Conservation (phyloP, 2,329 filamentous ascomycete genomes). For the Cercospora brassicicola region DNA sequence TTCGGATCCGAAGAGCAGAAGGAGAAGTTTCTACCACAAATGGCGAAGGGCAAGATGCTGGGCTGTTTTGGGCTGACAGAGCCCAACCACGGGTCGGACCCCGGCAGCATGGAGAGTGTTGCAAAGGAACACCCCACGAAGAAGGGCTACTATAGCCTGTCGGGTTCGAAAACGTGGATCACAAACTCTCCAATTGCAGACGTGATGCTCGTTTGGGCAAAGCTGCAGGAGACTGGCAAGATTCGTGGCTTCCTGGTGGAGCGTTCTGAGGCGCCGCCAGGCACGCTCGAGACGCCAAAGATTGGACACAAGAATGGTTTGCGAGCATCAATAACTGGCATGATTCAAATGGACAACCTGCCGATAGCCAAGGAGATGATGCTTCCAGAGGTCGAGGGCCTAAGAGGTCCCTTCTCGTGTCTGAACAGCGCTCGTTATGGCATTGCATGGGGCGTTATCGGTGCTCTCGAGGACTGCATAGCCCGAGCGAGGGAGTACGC, state of each 20-base stretch:
- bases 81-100: conserved; percentile 89
- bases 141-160: conserved; percentile 76
- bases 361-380: conserved; percentile 89
- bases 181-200: conserved; percentile 91
- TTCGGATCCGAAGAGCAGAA: conserved; percentile 86
- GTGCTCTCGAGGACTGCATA: conserved; percentile 90
- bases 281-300: conserved; percentile 84
- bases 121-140: conserved; percentile 83
- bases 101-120: conserved; percentile 83
- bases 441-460: conserved; percentile 91
- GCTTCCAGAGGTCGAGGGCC: conserved; percentile 85
- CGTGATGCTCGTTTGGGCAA: conserved; percentile 86
- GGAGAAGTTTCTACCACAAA: conserved; percentile 73
- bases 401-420: conserved; percentile 87
- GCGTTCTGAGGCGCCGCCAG: conserved; percentile 76
- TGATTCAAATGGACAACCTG: conserved; percentile 93
- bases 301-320: conserved; percentile 96
- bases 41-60: conserved; percentile 79
- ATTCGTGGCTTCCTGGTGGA: conserved; percentile 92
- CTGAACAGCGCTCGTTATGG: conserved; percentile 91
- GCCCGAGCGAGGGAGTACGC: conserved; percentile 77
- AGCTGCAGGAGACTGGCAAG: conserved; percentile 85
- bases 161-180: conserved; percentile 90
- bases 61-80: conserved; percentile 90
- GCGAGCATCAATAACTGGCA: conserved; percentile 89